Evolutionary conservation across 257 asterid species (phyloP).

Genomic region (Verbascum thapsus): DNA sequence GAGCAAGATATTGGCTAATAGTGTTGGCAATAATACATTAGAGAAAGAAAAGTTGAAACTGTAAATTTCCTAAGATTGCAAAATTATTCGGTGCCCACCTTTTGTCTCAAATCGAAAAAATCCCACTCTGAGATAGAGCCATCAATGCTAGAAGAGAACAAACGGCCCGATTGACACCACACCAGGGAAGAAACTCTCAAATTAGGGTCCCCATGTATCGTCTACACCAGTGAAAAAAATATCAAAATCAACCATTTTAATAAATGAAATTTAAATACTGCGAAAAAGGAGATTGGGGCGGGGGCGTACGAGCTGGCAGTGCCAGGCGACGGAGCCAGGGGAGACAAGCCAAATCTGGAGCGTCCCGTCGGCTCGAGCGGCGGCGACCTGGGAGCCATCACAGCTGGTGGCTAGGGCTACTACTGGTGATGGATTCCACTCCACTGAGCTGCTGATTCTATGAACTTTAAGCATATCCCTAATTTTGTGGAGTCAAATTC

Average conservation of each 20-base stretch:
- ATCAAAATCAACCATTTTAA: too few species aligned
- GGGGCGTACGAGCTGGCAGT: conserved; percentile 82
- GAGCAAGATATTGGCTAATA: too few species aligned
- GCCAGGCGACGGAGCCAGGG: conserved; percentile 99
- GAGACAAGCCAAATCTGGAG: conserved; percentile 98
- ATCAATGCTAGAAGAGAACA: conserved; percentile 84
- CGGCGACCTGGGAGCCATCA: conserved; percentile 91
- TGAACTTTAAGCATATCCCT: conserved; percentile 57
- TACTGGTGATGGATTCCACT: conserved; percentile 87
- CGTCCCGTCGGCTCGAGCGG: conserved; percentile 87
- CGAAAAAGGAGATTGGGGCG: conserved; percentile 1
- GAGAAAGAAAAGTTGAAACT: background rate
- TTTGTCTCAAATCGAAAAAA: conserved; percentile 69
- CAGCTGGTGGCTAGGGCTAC: conserved; percentile 91
- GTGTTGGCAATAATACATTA: background rate
- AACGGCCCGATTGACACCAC: conserved; percentile 83
- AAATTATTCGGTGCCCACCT: conserved; percentile 47
- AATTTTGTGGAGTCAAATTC: too few species aligned
- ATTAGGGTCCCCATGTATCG: conserved; percentile 84
- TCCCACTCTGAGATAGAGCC: conserved; percentile 95
- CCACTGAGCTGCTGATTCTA: conserved; percentile 65
- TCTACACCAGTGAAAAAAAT: conserved; percentile 48
- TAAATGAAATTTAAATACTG: too few species aligned
- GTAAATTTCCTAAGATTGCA: background rate
- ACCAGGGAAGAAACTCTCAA: conserved; percentile 82